Evolutionary conservation across 2,329 filamentous ascomycete genomes (phyloP), one percentile per base, ranked within the genome.

Genomic region (Epicoccum nigrum): DNA sequence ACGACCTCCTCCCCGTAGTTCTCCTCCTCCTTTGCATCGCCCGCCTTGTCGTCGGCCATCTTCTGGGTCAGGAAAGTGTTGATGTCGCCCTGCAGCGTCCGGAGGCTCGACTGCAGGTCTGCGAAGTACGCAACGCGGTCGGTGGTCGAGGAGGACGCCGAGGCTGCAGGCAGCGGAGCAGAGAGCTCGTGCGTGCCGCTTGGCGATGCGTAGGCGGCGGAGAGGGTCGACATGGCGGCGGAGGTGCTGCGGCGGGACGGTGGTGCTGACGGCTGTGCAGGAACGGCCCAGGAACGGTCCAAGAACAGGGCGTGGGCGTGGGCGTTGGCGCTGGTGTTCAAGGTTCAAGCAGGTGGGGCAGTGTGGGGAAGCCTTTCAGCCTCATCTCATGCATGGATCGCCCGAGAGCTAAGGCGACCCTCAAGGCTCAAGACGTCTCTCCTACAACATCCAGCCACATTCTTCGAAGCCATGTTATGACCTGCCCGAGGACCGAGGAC

Each of bases 1-100:
- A 83, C 77, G 19, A 86, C 83, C 71, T 96, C 91, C 72, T 96
- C 92, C 39, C 91, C 92, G 69, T 96, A 96, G 68, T 92, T 88
- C 64, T 89, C 84, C 67, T 91, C 89, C 25, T 76, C 74, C 46
- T 70, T 72, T 74, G 45, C 71, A 41, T 74, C 71, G 19, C 51
- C 65, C 40, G 51, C 65, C 67, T 86, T 88, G 68, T 92, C 88
- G 55, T 88, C 81, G 30, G 87, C 87, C 89, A 92, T 92, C 50
- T 86, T 84, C 44, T 77, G 70, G 4, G 89, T 92, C 52, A 93
- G 79, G 68, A 89, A 86, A 56, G 75, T 77, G 74, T 93, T 93
- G 69, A 92, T 77, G 42, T 80, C 76, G 49, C 80, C 80, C 68
- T 92, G 89, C n/a, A 88, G 74, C 7, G 78, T 69, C 1, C 75